Percentiles rank a stretch among this genome's conserved stretches.
Evolutionary conservation across 139 green algal genomes (phyloP).

Genomic region (Chlamydomonas applanata): DNA sequence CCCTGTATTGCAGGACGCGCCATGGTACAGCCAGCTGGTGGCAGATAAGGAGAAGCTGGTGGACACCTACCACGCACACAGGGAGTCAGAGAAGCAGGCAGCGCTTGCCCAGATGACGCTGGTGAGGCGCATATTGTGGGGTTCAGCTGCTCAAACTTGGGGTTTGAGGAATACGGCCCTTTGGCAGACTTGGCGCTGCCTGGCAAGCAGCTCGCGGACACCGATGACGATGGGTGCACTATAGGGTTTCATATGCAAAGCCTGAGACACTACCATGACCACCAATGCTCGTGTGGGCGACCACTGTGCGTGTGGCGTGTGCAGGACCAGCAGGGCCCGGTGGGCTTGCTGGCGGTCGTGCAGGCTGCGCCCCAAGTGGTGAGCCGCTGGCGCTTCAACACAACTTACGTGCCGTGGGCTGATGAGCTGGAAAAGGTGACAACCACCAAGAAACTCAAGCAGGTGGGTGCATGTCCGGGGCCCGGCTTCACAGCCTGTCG

Average conservation of each 20-base stretch:
- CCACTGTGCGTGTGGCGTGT: background rate
- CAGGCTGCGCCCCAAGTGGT: background rate
- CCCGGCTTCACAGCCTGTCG: too few relatives aligned
- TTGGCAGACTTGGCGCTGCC: too few relatives aligned
- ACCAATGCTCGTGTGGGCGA: too few relatives aligned
- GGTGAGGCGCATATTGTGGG: background rate
- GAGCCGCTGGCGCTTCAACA: conserved; percentile 3
- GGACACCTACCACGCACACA: background rate
- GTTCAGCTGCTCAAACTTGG: too few relatives aligned
- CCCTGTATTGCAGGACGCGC: background rate
- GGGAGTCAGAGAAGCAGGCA: background rate
- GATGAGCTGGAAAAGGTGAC: background rate
- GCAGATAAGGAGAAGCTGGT: background rate
- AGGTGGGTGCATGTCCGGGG: too few relatives aligned
- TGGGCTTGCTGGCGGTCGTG: too few relatives aligned
- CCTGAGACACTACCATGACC: too few relatives aligned
- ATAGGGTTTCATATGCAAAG: too few relatives aligned
- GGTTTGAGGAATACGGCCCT: too few relatives aligned
- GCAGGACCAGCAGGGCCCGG: background rate
- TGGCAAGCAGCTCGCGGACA: too few relatives aligned
- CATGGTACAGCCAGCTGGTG: background rate
- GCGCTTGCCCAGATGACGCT: background rate
- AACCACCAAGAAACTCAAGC: too few relatives aligned
- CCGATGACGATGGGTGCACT: too few relatives aligned
- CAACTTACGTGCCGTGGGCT: background rate